phyloP scores from a whole-genome alignment of 345 rosid genomes.

The Eucalyptus paniculata region DNA sequence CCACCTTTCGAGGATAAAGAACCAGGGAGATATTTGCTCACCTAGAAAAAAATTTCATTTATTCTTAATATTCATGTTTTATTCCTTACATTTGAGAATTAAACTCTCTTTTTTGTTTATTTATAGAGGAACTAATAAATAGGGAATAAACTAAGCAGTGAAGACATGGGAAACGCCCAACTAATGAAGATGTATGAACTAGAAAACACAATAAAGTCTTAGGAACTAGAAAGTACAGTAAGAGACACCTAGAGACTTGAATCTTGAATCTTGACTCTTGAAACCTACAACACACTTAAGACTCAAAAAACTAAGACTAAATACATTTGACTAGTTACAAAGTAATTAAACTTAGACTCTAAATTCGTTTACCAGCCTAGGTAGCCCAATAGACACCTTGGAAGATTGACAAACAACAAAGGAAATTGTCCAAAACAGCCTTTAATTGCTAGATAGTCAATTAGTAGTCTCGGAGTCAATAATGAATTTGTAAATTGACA shows the following conservation, averaged over 20 bases:
- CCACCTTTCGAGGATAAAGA: neutral
- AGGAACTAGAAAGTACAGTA: neutral
- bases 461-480: neutral
- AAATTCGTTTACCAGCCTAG: neutral
- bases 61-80: neutral
- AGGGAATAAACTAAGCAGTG: neutral
- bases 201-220: neutral
- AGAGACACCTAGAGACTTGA: neutral
- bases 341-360: neutral
- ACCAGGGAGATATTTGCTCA: neutral
- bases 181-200: neutral
- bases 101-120: fast-evolving
- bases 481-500: neutral
- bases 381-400: neutral
- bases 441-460: neutral
- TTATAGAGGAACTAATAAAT: neutral
- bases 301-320: neutral
- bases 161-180: neutral
- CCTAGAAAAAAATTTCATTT: neutral
- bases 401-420: neutral
- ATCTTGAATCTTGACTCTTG: neutral
- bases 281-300: neutral
- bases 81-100: neutral
- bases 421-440: neutral
- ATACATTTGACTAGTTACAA: neutral